Conservation (phyloP, 1,284 basidiomycete species). For the Malassezia arunalokei region DNA sequence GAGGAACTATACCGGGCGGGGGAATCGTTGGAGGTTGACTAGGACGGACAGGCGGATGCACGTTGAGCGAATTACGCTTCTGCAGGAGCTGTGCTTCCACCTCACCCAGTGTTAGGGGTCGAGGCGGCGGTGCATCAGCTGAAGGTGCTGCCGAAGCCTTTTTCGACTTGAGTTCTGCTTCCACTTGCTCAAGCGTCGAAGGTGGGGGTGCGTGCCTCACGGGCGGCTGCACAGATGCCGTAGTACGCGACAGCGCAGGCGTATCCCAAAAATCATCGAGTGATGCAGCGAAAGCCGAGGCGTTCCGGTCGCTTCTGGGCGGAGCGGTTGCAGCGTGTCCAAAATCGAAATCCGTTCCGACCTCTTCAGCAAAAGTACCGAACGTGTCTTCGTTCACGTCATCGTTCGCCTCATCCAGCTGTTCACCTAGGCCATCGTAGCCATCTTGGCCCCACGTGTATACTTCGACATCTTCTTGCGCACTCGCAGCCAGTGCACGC, state of each 20-base stretch:
- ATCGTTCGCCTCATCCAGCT: conserved; percentile 58
- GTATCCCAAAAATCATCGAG: conserved; percentile 43
- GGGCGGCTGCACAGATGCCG: conserved; percentile 14
- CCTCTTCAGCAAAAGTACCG: conserved; percentile 50
- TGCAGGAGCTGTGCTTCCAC: conserved; percentile 68
- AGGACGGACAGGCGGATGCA: not conserved
- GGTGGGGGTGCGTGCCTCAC: conserved; percentile 15
- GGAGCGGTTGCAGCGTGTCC: conserved; percentile 34
- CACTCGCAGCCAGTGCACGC: conserved; percentile 52
- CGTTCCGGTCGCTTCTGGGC: conserved; percentile 18
- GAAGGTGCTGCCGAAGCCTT: conserved; percentile 15
- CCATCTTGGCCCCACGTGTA: conserved; percentile 80
- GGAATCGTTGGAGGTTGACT: not conserved
- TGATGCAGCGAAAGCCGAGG: conserved; percentile 36
- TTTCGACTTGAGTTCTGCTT: conserved; percentile 42
- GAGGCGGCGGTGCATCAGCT: conserved; percentile 16
- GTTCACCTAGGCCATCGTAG: conserved; percentile 77
- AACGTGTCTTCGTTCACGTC: conserved; percentile 69
- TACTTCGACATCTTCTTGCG: conserved; percentile 61
- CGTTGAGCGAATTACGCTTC: conserved; percentile 12
- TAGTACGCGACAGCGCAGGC: conserved; percentile 22
- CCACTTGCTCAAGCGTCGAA: conserved; percentile 45
- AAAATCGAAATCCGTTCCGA: conserved; percentile 81
- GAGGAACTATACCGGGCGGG: not conserved
- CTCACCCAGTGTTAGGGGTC: conserved; percentile 71